A percentile compares a stretch with the other conserved stretches of the same genome.
phyloP scores from a whole-genome alignment of 805 yeast genomes.

The Wickerhamiella brachini region DNA sequence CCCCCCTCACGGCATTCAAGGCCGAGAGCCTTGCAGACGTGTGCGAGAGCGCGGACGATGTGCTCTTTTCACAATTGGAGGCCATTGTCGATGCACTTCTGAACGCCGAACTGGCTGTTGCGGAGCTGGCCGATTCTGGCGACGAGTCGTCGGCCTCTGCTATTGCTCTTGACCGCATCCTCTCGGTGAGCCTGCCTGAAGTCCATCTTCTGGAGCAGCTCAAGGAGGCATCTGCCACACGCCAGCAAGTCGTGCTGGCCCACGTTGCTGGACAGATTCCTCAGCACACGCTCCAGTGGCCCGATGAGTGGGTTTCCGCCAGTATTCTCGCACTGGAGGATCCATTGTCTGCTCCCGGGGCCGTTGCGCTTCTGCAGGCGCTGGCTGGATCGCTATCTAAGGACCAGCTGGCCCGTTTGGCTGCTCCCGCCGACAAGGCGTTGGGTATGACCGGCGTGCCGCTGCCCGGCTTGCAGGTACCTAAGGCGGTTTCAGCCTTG shows the following conservation, averaged over 20 bases:
- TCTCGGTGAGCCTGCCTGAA: slow-evolving; percentile 39
- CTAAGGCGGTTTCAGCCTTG: slow-evolving; percentile 75
- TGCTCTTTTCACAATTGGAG: slow-evolving; percentile 59
- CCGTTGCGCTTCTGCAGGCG: slow-evolving; percentile 49
- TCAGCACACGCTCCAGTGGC: slow-evolving; percentile 29
- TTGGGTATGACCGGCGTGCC: slow-evolving; percentile 50
- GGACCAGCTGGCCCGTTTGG: slow-evolving; percentile 60
- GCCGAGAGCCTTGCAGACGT: slow-evolving; percentile 37
- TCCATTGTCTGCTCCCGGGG: slow-evolving; percentile 45
- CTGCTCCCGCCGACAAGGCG: slow-evolving; percentile 68
- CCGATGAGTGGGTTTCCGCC: slow-evolving; percentile 59
- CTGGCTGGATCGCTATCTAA: slow-evolving; percentile 62
- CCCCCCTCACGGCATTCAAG: slow-evolving; percentile 72
- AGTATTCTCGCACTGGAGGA: slow-evolving; percentile 66
- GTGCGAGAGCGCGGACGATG: slow-evolving; percentile 59
- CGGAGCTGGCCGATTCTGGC: too few species aligned
- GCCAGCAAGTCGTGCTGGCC: slow-evolving; percentile 34
- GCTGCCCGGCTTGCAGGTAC: slow-evolving; percentile 52
- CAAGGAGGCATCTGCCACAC: slow-evolving; percentile 6
- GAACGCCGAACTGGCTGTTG: slow-evolving; percentile 32
- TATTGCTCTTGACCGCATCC: slow-evolving; percentile 59
- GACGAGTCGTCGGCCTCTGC: slow-evolving; percentile 25
- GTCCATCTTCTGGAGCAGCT: slow-evolving; percentile 38
- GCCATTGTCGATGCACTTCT: slow-evolving; percentile 63
- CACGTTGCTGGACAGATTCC: slow-evolving; percentile 40